Evolutionary conservation across 805 yeast genomes (phyloP), one percentile per base, ranked within the genome.

Genomic region (Ascoidea asiatica): DNA sequence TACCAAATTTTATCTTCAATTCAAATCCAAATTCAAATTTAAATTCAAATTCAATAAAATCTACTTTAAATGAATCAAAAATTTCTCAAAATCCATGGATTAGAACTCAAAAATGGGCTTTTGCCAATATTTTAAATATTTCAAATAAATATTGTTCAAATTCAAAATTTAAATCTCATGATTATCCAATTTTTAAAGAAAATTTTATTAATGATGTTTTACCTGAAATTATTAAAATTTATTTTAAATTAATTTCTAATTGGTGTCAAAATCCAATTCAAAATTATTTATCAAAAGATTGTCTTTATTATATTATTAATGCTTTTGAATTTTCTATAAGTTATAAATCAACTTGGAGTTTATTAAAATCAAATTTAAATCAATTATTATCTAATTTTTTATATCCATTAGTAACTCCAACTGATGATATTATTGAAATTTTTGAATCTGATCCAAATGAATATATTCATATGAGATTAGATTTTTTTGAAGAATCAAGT

Each of bases 371-470:
- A 1, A 81, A 81, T 57, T 68, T 78, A 43, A 76, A 76, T 38
- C 70, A 74, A 5, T 63, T 90, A 21, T 65, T 90, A 35, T 64
- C 78, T 11, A 87, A 81, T 52, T 77, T 90, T 45, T 70, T 90
- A 7, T 81, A 73, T 61, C 95, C 95, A 2, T 63, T 82, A 46
- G 61, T 90, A 46, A 75, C 88, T 51, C 83, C 92, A 1, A 69
- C 73, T 5, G 79, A 78, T 44, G 77, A 72, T 5, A 75, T 77
- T 18, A 64, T 86, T 45, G 94, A 84, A 51, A 61, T 75, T 4
- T 89, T 84, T 63, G 94, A 87, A 49, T 77, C 73, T 49, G 96
- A 89, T 53, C 96, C 96, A 3, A 81, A 77, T 45, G 96, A 88
- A 57, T 92, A 86, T 58, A 77, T 90, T 45, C 84, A 86, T 59